Conservation (phyloP, 805 yeast species). For the Maudiozyma turicensis region DNA sequence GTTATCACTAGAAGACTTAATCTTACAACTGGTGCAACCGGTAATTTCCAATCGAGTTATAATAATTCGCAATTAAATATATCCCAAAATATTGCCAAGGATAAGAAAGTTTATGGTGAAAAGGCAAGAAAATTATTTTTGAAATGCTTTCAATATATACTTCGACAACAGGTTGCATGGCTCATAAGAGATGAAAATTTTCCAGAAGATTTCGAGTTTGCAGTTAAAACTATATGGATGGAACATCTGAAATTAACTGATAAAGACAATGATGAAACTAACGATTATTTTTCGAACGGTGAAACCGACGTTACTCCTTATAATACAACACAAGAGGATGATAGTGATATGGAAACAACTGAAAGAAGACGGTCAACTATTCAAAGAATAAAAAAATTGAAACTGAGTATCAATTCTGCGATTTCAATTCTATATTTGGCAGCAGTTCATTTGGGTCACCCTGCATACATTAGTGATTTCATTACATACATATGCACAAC, state of each 20-base stretch:
- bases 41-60: slow-evolving; percentile 30
- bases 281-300: background rate
- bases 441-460: slow-evolving; percentile 37
- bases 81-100: slow-evolving; percentile 9
- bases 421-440: slow-evolving; percentile 42
- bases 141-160: slow-evolving; percentile 40
- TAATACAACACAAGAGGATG: slow-evolving; percentile 3
- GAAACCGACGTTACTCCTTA: background rate
- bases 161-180: slow-evolving; percentile 39
- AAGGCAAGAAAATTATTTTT: slow-evolving; percentile 37
- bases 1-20: slow-evolving; percentile 47
- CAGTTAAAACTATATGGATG: slow-evolving; percentile 34
- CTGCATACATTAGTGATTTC: slow-evolving; percentile 43
- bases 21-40: slow-evolving; percentile 36
- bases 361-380: background rate
- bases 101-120: slow-evolving; percentile 36
- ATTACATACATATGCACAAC: slow-evolving; percentile 34
- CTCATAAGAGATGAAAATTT: slow-evolving; percentile 28
- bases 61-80: slow-evolving; percentile 20
- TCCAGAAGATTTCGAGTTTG: slow-evolving; percentile 24
- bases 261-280: background rate
- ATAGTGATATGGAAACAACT: slow-evolving; percentile 2
- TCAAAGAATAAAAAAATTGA: slow-evolving; percentile 2
- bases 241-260: slow-evolving; percentile 14
- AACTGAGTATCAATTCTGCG: slow-evolving; percentile 18